These are phyloP conservation scores for Ganoderma lingzhi DNA, from an alignment of 1,284 basidiomycete genomes.

Conservation along the genomic window DNA sequence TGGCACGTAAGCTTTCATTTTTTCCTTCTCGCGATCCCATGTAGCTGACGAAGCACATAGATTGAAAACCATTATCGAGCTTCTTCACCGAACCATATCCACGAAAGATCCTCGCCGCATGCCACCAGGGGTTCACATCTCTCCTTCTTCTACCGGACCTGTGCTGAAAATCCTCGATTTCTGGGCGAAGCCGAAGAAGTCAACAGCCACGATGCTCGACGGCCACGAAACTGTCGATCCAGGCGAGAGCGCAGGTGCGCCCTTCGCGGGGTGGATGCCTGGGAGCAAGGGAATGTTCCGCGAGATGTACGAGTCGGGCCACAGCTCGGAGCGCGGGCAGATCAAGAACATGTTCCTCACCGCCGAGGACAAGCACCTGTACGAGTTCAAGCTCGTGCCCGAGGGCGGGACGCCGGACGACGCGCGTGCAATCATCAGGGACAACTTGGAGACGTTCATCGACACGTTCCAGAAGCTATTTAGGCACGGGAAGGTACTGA, in stretches of 20 bases:
- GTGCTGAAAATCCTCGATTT: constrained; percentile 16
- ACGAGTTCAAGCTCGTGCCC: constrained; percentile 12
- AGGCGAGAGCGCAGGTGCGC: too few species aligned
- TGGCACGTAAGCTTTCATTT: constrained; percentile 5
- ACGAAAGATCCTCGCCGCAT: neutral
- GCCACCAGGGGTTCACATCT: neutral
- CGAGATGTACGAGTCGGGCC: constrained; percentile 1
- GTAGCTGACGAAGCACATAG: neutral
- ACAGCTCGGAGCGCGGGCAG: constrained; percentile 8
- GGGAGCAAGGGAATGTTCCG: neutral
- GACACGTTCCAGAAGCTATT: constrained; percentile 6
- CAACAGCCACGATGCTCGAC: constrained; percentile 14
- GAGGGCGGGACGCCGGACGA: neutral
- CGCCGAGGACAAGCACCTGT: constrained; percentile 9
- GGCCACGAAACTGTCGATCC: neutral
- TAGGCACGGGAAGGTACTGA: constrained; percentile 1
- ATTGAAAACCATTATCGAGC: neutral
- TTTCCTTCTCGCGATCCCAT: neutral
- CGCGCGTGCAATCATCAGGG: constrained; percentile 10
- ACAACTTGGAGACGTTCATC: neutral
- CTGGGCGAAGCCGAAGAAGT: constrained; percentile 18
- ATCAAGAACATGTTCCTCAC: constrained; percentile 13
- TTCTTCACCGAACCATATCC: neutral
- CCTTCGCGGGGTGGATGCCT: neutral
- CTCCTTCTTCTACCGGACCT: neutral